A percentile compares a stretch with the other conserved stretches of the same genome.
These are phyloP conservation scores for Zymoseptoria passerinii DNA, from an alignment of 2,329 filamentous ascomycete species.

Conservation along the genomic window DNA sequence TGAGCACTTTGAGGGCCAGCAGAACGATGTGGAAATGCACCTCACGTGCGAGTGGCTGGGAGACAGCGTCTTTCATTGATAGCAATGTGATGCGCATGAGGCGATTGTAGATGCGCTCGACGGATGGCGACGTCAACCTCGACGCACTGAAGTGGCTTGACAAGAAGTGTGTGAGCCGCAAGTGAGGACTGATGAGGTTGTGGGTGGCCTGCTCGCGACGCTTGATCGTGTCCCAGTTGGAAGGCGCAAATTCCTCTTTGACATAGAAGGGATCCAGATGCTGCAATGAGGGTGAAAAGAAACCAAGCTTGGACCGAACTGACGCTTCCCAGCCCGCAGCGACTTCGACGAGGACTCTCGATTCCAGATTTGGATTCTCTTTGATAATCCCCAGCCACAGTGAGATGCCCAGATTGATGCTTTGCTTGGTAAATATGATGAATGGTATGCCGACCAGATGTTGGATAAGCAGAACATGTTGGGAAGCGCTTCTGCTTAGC, in stretches of 20 bases:
- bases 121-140: constrained; percentile 72
- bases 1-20: constrained; percentile 71
- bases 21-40: constrained; percentile 83
- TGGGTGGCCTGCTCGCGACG: constrained; percentile 72
- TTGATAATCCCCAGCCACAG: constrained; percentile 96
- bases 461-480: constrained; percentile 71
- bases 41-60: constrained; percentile 83
- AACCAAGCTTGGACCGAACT: constrained; percentile 65
- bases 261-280: constrained; percentile 83
- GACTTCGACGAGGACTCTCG: constrained; percentile 77
- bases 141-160: constrained; percentile 92
- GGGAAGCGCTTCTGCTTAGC: constrained; percentile 67
- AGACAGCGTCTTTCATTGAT: constrained; percentile 59
- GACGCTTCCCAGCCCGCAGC: constrained; percentile 85
- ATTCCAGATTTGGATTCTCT: constrained; percentile 82
- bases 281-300: constrained; percentile 67
- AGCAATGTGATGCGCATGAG: constrained; percentile 72
- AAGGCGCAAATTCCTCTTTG: constrained; percentile 87
- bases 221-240: constrained; percentile 65
- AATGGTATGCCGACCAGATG: constrained; percentile 91
- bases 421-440: constrained; percentile 84
- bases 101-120: constrained; percentile 72
- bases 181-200: constrained; percentile 77
- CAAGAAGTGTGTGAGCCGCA: constrained; percentile 78
- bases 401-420: constrained; percentile 89